Evolutionary conservation across 2,329 filamentous ascomycete species (phyloP).

Genomic region (Calycina herbarum): DNA sequence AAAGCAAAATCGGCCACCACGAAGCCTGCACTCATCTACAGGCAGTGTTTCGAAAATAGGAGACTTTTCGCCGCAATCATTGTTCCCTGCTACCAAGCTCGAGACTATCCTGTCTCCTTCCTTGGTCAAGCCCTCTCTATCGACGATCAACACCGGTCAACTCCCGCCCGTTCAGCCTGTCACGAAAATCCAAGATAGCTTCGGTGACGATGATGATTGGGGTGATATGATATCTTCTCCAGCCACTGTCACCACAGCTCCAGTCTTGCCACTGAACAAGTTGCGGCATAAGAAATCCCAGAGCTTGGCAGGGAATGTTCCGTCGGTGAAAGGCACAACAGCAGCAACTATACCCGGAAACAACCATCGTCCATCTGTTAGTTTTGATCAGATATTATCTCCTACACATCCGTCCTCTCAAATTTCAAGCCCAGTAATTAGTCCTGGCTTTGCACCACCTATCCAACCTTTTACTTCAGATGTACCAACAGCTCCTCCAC

Average conservation of each 20-base stretch:
- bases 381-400: conserved; percentile 17
- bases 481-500: background rate
- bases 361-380: conserved; percentile 14
- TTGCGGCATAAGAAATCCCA: conserved; percentile 29
- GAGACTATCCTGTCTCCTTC: conserved; percentile 10
- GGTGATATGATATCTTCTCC: conserved; percentile 42
- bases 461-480: background rate
- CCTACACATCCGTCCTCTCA: conserved; percentile 10
- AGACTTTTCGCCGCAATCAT: background rate
- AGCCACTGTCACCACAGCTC: conserved; percentile 20
- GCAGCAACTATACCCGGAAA: conserved; percentile 6
- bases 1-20: conserved; percentile 4
- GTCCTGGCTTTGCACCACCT: background rate
- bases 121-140: background rate
- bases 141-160: background rate
- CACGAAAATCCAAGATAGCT: conserved; percentile 21
- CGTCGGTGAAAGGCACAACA: background rate
- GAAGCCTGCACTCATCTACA: conserved; percentile 6
- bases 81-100: conserved; percentile 4
- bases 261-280: conserved; percentile 13
- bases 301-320: conserved; percentile 19
- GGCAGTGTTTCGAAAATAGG: background rate
- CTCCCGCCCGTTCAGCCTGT: conserved; percentile 1
- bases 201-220: conserved; percentile 37
- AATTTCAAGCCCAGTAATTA: background rate